Evolutionary conservation across 2,329 filamentous ascomycete species (phyloP), one percentile per base, ranked within the genome.

Genomic region (Colletotrichum liaoningense): DNA sequence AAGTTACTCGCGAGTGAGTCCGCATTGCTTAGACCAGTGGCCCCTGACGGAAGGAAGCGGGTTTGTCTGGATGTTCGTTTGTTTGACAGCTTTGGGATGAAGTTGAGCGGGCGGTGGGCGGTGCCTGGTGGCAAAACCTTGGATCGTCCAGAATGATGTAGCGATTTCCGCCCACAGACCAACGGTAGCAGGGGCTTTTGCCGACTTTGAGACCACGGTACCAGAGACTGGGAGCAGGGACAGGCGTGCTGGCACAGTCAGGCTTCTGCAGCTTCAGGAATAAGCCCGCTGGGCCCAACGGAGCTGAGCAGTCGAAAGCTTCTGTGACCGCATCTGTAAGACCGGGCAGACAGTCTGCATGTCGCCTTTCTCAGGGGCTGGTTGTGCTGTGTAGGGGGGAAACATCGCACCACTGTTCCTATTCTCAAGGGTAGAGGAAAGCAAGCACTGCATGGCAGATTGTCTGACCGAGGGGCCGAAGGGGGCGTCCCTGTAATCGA

Each of bases 71-170:
- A 24, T 28, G 62, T 22, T 46, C 6, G 58, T 28, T 57, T 4
- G 58, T 63, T 33, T 24, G 49, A 42, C 19, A 26, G 14, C 30
- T 54, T 19, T 28, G 46, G 30, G 26, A 22, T 5, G 26, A 55
- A 11, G 38, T 30, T n/a, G 28, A 52, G 24, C 28, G 38, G 46
- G 66, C 59, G 60, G 62, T 57, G 59, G 67, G 67, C 60, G 55
- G 67, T 70, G 49, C 70, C 59, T 66, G 60, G 67, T 66, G 71
- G 71, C 71, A 70, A 73, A 65, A 60, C 30, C 62, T 62, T 42
- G 62, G 56, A 55, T 26, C 54, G 30, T 35, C 59, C 42, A 33
- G 38, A 35, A 11, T 64, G 62, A 30, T n/a, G 42, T 55, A 22
- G 52, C 22, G 52, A 24, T 24, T 55, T 49, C 62, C 46, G 28